Conservation (phyloP, 2,329 filamentous ascomycete species). For the Venturia carpophila region DNA sequence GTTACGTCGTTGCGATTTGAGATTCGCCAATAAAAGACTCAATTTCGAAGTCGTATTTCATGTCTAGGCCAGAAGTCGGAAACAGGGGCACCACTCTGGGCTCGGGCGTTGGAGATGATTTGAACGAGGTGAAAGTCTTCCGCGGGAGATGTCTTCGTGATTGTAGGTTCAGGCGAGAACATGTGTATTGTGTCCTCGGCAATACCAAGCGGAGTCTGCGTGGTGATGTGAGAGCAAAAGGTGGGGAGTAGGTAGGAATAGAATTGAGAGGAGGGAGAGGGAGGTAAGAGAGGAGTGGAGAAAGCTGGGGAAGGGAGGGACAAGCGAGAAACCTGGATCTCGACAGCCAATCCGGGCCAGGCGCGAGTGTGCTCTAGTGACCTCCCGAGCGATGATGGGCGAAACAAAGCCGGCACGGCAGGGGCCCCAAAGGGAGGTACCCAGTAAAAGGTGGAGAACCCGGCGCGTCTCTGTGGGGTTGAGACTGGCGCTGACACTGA, state of each 20-base stretch:
- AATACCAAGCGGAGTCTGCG: no score
- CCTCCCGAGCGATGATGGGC: not conserved
- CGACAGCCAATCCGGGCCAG: not conserved
- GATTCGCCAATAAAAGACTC: not conserved
- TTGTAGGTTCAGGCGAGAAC: no score
- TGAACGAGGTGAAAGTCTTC: not conserved
- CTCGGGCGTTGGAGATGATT: no score
- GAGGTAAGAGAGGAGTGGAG: not conserved
- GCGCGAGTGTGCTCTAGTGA: no score
- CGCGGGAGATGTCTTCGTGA: no score
- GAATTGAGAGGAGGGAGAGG: no score
- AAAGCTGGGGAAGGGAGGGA: not conserved
- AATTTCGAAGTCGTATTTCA: not conserved
- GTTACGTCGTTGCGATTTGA: not conserved
- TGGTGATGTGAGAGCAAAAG: no score
- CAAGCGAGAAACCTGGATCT: not conserved
- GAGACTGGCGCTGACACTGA: not conserved
- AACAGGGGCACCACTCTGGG: no score
- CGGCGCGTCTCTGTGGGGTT: not conserved
- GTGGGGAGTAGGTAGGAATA: no score
- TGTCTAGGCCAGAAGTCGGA: not conserved
- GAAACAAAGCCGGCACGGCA: not conserved
- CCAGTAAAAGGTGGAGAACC: constrained; percentile 7
- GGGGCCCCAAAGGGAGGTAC: not conserved
- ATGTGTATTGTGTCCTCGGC: no score